Percentiles rank a stretch among this genome's conserved stretches.
phyloP scores from a whole-genome alignment of 2,329 filamentous ascomycete genomes.

The Apiospora saccharicola region DNA sequence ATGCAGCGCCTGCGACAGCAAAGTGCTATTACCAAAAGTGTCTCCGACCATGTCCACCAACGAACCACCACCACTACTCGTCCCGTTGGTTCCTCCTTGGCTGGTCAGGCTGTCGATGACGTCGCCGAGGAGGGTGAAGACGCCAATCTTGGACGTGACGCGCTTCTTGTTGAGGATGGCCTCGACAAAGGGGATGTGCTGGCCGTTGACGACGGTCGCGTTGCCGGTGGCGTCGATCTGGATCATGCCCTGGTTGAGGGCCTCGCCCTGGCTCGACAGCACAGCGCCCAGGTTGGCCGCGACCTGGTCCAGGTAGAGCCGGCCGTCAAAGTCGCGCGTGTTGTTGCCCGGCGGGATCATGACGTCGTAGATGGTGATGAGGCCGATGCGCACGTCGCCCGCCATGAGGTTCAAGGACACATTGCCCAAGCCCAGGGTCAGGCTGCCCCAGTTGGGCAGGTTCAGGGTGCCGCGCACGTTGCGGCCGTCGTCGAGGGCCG shows the following conservation, averaged over 20 bases:
- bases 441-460: constrained; percentile 53
- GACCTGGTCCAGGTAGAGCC: constrained; percentile 50
- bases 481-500: constrained; percentile 45
- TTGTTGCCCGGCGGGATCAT: constrained; percentile 53
- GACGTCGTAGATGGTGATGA: constrained; percentile 48
- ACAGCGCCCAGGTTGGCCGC: constrained; percentile 51
- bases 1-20: constrained; percentile 46
- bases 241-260: constrained; percentile 50
- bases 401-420: constrained; percentile 53
- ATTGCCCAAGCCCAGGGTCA: constrained; percentile 54
- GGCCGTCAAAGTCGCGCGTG: constrained; percentile 48
- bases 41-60: constrained; percentile 46
- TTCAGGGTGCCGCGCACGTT: constrained; percentile 53
- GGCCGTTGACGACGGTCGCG: constrained; percentile 48
- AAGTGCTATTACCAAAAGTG: constrained; percentile 48
- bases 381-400: constrained; percentile 49
- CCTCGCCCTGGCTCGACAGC: constrained; percentile 45
- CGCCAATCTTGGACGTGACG: constrained; percentile 45
- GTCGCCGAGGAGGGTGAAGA: constrained; percentile 48
- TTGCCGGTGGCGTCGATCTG: constrained; percentile 52
- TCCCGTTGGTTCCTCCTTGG: not conserved
- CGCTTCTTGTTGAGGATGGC: constrained; percentile 49
- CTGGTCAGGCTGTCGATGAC: constrained; percentile 37
- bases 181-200: constrained; percentile 54
- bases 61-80: constrained; percentile 32